Evolutionary conservation across 2,329 filamentous ascomycete genomes (phyloP).

Genomic region (Trichophyton simii): DNA sequence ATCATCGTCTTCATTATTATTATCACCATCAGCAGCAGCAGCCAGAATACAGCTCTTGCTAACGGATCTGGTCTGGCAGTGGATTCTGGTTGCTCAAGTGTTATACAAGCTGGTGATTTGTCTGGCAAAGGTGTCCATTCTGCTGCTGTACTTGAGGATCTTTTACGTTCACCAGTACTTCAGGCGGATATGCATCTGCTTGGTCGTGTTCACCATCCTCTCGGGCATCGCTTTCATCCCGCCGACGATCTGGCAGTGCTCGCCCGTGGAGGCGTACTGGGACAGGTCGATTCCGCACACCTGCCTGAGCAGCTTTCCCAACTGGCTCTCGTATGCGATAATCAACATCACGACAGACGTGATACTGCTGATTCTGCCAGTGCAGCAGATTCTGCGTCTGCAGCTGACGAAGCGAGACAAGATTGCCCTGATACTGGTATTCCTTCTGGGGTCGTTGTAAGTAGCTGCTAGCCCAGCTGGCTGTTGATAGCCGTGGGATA

Average conservation of each 20-base stretch:
- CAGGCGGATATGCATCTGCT: slow-evolving; percentile 9
- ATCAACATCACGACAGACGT: slow-evolving; percentile 12
- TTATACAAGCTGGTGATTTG: slow-evolving; percentile 10
- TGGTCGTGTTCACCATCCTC: slow-evolving; percentile 7
- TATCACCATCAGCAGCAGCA: no score
- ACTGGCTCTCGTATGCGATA: slow-evolving; percentile 9
- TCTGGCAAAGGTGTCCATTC: slow-evolving; percentile 10
- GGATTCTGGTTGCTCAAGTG: slow-evolving; percentile 6
- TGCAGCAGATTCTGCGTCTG: slow-evolving; percentile 9
- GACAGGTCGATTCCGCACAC: slow-evolving; percentile 7
- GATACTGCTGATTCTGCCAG: slow-evolving; percentile 10
- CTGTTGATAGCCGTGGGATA: not conserved
- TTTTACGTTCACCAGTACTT: slow-evolving; percentile 10
- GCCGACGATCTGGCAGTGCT: slow-evolving; percentile 11
- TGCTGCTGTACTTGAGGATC: slow-evolving; percentile 12
- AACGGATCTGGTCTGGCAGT: slow-evolving; percentile 1
- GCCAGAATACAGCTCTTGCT: not conserved
- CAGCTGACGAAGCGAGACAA: slow-evolving; percentile 10
- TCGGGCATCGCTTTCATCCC: slow-evolving; percentile 9
- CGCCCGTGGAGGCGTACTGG: slow-evolving; percentile 9
- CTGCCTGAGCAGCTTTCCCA: slow-evolving; percentile 7
- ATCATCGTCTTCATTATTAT: no score
- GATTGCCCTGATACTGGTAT: slow-evolving; percentile 10
- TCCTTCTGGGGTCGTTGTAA: slow-evolving; percentile 11
- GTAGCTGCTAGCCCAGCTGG: not conserved